phyloP scores from a whole-genome alignment of 2,329 filamentous ascomycete species.

The Phyllosticta citrichinensis region DNA sequence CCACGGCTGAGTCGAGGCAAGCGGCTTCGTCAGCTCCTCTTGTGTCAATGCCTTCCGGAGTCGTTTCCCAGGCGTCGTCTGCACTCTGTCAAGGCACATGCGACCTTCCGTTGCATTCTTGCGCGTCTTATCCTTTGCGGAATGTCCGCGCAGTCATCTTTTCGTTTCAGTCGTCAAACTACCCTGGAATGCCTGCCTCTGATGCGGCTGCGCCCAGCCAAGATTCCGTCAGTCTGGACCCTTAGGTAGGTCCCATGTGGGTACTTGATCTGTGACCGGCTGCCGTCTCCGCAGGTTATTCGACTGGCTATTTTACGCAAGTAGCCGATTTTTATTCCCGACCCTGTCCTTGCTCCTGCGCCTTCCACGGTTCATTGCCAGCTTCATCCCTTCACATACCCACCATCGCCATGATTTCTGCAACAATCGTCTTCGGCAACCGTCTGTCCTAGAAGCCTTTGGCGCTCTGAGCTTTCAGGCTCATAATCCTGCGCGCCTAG shows the following conservation, averaged over 20 bases:
- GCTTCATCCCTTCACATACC: not conserved
- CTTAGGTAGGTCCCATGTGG: not conserved
- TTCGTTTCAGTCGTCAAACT: not conserved
- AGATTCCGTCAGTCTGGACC: not conserved
- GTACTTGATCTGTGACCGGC: not conserved
- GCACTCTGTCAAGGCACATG: not conserved
- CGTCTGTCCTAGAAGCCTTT: not conserved
- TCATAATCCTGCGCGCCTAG: not conserved
- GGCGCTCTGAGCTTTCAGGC: not conserved
- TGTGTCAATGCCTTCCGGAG: not conserved
- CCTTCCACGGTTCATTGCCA: not conserved
- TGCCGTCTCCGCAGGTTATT: not conserved
- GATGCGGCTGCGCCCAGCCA: not conserved
- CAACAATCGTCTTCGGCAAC: not conserved
- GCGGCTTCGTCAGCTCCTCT: not conserved
- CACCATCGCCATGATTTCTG: not conserved
- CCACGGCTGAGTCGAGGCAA: too few relatives aligned
- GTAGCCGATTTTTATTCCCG: not conserved
- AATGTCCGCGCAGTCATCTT: not conserved
- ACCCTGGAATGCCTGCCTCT: not conserved
- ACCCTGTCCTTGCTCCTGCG: not conserved
- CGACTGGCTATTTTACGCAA: not conserved
- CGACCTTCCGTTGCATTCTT: not conserved
- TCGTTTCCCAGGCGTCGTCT: not conserved
- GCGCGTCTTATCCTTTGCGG: not conserved